Evolutionary conservation across 176 grass and related monocot genomes (phyloP), one percentile per base, ranked within the genome.

Genomic region (Stipa capillata): DNA sequence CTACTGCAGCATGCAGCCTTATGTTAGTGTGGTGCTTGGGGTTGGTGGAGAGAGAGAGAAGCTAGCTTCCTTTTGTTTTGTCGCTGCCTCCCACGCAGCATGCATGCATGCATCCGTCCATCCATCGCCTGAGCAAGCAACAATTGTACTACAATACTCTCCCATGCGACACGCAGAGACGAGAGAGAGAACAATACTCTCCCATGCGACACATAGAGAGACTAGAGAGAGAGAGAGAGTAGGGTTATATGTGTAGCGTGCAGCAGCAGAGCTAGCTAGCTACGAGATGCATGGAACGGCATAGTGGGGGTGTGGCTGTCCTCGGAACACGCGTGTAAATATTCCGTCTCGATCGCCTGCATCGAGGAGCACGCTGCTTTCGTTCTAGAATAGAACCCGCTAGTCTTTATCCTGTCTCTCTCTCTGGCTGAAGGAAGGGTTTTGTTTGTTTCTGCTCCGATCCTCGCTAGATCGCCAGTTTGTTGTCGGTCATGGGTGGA

Each of bases 291-390:
- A n/a, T n/a, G n/a, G n/a, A n/a, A n/a, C n/a, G n/a, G n/a, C n/a
- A n/a, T 11, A 7, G 52, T 40, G 35, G 62, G n/a, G n/a, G n/a
- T n/a, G n/a, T n/a, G n/a, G n/a, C n/a, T 29, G 47, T 63, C 79
- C 73, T 83, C 73, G 85, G 79, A 83, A 83, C 79, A 64, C 73
- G 80, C 80, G 63, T 24, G 65, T 17, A 82, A 85, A 78, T 82
- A 90, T 85, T 85, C 83, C 78, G 43, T 76, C 72, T 28, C 50
- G 8, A 41, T 37, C 17, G 47, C 44, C 53, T 9, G 63, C 62
- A 29, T 69, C 53, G 52, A 83, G 64, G 76, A 73, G 72, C 72
- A 75, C 31, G 43, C 43, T 20, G 37, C 77, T 86, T 73, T 62
- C 51, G 74, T 24, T 87, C 71, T 45, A 17, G 70, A 52, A 61